Evolutionary conservation across 805 yeast genomes (phyloP).

Genomic region (Kodamaea leandrae): DNA sequence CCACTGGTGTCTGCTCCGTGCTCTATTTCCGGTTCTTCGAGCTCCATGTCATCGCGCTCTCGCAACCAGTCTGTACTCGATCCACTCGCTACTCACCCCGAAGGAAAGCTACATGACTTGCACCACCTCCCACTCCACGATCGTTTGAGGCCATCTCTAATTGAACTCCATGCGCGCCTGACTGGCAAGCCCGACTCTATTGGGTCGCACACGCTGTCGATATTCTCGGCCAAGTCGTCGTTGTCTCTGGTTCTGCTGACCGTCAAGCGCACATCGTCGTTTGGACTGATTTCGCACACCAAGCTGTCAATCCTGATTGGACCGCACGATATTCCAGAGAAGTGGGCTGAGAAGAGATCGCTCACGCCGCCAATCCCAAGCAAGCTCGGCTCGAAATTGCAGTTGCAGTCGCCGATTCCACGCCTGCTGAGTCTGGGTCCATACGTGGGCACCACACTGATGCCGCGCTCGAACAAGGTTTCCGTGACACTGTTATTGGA

Average conservation of each 20-base stretch:
- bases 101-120: background rate
- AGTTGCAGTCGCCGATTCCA: conserved; percentile 12
- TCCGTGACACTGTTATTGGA: conserved; percentile 25
- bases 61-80: conserved; percentile 2
- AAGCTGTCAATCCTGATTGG: conserved; percentile 11
- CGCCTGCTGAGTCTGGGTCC: conserved; percentile 10
- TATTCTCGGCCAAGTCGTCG: conserved; percentile 38
- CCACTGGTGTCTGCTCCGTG: conserved; percentile 2
- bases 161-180: conserved; percentile 26
- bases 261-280: conserved; percentile 24
- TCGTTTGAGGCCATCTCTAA: conserved; percentile 33
- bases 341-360: conserved; percentile 5
- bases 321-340: conserved; percentile 4
- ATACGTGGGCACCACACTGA: conserved; percentile 10
- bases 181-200: conserved; percentile 21
- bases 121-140: conserved; percentile 22
- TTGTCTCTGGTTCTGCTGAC: conserved; percentile 29
- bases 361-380: conserved; percentile 13
- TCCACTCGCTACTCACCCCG: background rate
- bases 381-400: conserved; percentile 7
- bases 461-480: conserved; percentile 21
- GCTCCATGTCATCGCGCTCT: background rate
- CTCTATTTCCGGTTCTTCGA: background rate
- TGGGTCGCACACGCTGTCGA: conserved; percentile 30
- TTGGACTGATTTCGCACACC: conserved; percentile 28